These are phyloP conservation scores for Comarum palustre DNA, from an alignment of 306 rosid genomes.

Conservation along the genomic window DNA sequence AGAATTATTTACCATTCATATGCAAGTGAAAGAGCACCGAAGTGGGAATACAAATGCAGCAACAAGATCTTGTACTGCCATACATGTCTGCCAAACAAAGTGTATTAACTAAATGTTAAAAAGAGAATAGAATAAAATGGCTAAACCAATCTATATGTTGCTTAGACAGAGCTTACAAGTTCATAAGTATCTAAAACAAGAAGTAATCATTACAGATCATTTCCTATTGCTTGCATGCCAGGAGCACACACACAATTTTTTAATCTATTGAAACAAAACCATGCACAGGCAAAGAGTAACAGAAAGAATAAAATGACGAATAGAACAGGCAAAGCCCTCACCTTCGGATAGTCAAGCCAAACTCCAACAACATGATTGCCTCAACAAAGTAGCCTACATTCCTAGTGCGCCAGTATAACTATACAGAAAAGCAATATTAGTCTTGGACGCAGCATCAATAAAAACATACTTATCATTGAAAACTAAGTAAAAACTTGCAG, in stretches of 20 bases:
- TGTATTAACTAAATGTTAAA: slow-evolving; percentile 15
- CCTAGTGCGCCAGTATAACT: slow-evolving; percentile 87
- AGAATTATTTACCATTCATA: slow-evolving; percentile 66
- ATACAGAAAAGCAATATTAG: slow-evolving; percentile 22
- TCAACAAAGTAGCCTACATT: slow-evolving; percentile 71
- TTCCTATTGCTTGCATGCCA: not conserved
- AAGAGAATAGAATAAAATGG: not conserved
- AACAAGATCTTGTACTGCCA: slow-evolving; percentile 77
- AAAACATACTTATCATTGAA: not conserved
- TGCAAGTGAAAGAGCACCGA: slow-evolving; percentile 74
- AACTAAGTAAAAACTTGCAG: not conserved
- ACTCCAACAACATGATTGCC: slow-evolving; percentile 91
- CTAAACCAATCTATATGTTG: not conserved
- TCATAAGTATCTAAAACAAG: not conserved
- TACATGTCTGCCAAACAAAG: slow-evolving; percentile 53
- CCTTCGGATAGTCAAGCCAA: slow-evolving; percentile 83
- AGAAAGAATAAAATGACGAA: not conserved
- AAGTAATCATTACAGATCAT: not conserved
- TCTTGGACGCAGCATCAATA: slow-evolving; percentile 12
- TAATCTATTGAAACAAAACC: not conserved
- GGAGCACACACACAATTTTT: not conserved
- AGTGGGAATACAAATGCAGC: slow-evolving; percentile 73
- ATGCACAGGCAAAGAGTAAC: not conserved
- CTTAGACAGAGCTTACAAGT: not conserved
- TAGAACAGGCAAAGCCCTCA: slow-evolving; percentile 29